Conservation (phyloP, 1,139 yeast genomes). For the Meyerozyma guilliermondii region DNA sequence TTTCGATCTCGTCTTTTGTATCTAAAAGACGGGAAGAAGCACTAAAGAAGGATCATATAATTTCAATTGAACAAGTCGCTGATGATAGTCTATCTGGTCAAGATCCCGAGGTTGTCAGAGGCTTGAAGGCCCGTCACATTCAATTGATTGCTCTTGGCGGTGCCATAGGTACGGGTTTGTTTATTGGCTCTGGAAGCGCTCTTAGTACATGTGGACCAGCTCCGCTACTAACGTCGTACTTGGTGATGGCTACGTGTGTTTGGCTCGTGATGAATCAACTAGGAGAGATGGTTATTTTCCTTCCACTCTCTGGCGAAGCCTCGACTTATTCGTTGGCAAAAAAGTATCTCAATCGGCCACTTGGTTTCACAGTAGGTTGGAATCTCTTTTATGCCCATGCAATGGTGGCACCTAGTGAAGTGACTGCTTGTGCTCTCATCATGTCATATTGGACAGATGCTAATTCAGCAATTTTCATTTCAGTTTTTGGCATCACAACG, state of each 20-base stretch:
- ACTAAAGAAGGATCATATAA: background rate
- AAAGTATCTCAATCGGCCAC: conserved; percentile 30
- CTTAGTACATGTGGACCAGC: conserved; percentile 31
- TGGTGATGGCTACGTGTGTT: conserved; percentile 29
- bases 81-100: background rate
- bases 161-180: conserved; percentile 46
- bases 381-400: conserved; percentile 3
- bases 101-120: conserved; percentile 12
- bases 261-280: conserved; percentile 39
- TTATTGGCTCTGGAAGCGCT: conserved; percentile 32
- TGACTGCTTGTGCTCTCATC: conserved; percentile 5
- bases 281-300: conserved; percentile 36
- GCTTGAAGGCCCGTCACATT: conserved; percentile 40
- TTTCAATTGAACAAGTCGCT: background rate
- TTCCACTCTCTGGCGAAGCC: conserved; percentile 37
- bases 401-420: conserved; percentile 4
- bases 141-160: conserved; percentile 48
- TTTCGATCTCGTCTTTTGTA: background rate
- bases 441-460: conserved; percentile 14
- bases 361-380: conserved; percentile 27
- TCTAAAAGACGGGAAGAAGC: background rate
- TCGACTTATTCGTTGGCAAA: conserved; percentile 5
- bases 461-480: conserved; percentile 57
- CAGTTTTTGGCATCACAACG: conserved; percentile 45
- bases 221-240: conserved; percentile 29